Base-by-base conservation (phyloP, 306 rosid genomes). In the Dryas octopetala region DNA sequence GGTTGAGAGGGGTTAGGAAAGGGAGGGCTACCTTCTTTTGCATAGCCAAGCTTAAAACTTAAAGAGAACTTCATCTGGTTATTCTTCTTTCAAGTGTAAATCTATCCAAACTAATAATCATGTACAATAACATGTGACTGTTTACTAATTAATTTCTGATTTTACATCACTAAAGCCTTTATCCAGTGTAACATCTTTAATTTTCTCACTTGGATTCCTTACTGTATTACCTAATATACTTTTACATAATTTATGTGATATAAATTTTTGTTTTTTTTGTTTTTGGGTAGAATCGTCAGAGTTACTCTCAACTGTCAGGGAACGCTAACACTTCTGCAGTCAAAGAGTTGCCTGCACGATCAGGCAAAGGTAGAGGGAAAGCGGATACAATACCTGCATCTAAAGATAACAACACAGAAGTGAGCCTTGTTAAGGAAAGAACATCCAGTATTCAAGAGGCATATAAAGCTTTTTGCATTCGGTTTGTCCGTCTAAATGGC, bases 401-500 rank as follows among this genome's bases (percentile, higher is more conserved):
- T 41, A 87, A 80, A 86, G 88, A 79, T 83, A 74, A 68, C 62
- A 78, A 73, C 48, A 52, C 48, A 26, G 90, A 89, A 66, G 72
- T 84, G 32, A 66, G 73, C 62, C 83, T 66, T 70, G 70, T 71
- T 70, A 92, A 80, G 80, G 93, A 87, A 75, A 84, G 79, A 78
- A 77, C 70, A 54, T 81, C 83, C 61, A 75, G 76, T 62, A n/a
- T 74, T 53, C 86, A 71, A 46, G 96, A 86, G 55, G 85, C 75
- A 3, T 86, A 78, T 79, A 92, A 89, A 78, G 69, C 83, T 71
- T 92, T 95, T 68, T 88, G 91, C 83, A 86, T 85, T 46, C 80
- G 89, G 60, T 88, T 90, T 85, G 88, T 95, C 68, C 99, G 99
- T 76, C 88, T 95, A 79, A 95, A 88, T 86, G 99, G 99, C 77